Evolutionary conservation across 2,329 filamentous ascomycete species (phyloP), one percentile per base, ranked within the genome.

Genomic region (Cadophora sp.): DNA sequence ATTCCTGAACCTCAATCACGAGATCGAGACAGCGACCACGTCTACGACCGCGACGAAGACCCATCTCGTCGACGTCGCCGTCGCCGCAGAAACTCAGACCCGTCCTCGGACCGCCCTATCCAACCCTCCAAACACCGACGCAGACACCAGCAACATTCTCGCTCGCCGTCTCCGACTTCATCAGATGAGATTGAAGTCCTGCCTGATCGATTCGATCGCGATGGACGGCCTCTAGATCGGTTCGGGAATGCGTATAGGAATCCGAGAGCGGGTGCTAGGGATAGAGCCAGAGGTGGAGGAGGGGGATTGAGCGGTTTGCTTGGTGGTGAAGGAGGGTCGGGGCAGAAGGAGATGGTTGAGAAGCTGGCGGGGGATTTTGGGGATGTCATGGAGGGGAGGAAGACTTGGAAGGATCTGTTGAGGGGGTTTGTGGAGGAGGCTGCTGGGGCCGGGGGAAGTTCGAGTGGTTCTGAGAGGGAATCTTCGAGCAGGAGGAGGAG

Each of bases 371-470:
- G 31, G 34, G 71, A 71, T 31, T 72, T 78, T 50, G 72, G 69
- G 5, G 75, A 76, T 31, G 74, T 77, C 11, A 63, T 77, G 24
- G 75, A 76, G 4, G 76, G 76, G 5, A 71, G 63, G 48, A 76
- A 74, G 26, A 73, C 48, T 3, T 78, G 76, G 76, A 75, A 72
- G 53, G 74, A 77, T 72, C 43, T 78, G 14, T 66, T 78, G 34
- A 69, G 60, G 26, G 74, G 71, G 1, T 62, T 77, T 61, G 67
- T 75, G 29, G 69, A 73, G 51, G 72, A 72, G 6, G 68, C 59
- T n/a, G 63, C 56, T 43, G 56, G 63, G 31, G 43, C 37, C 12
- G 63, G 63, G 24, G 48, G 12, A 14, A 58, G 65, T 48, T 48
- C 50, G 24, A 27, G 27, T 43, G 61, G 59, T 26, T 60, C 37